Conservation (phyloP, 257 asterid species). For the Nicotiana paniculata region DNA sequence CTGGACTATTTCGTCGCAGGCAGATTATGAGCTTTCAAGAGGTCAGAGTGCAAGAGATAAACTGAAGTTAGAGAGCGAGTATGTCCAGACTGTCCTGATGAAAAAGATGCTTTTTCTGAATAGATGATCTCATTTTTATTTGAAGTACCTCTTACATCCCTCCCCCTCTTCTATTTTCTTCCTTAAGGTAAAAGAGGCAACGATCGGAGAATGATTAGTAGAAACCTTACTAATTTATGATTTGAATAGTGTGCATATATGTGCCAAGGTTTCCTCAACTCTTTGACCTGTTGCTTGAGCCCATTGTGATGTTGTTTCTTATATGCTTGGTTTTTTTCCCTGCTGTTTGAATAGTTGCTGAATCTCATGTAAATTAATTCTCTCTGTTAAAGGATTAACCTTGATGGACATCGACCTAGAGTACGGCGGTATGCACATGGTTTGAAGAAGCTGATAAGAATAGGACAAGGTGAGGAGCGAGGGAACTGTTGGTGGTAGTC, state of each 20-base stretch:
- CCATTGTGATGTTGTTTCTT: neutral
- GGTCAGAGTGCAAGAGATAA: conserved; percentile 59
- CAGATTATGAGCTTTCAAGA: conserved; percentile 65
- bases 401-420: conserved; percentile 87
- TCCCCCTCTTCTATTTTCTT: neutral
- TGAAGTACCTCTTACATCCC: neutral
- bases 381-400: conserved; percentile 63
- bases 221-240: neutral
- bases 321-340: conserved; percentile 10
- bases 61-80: conserved; percentile 77
- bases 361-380: conserved; percentile 12
- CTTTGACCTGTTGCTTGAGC: neutral
- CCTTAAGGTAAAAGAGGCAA: neutral
- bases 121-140: neutral
- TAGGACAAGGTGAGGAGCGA: conserved; percentile 80
- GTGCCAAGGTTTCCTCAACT: neutral
- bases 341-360: conserved; percentile 9
- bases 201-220: neutral
- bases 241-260: neutral
- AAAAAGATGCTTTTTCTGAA: neutral
- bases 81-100: conserved; percentile 21
- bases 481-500: neutral
- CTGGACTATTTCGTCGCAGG: conserved; percentile 40
- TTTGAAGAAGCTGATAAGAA: conserved; percentile 66
- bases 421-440: conserved; percentile 87